Percentiles rank a stretch among this genome's conserved stretches.
Conservation (phyloP, 192 early-diverging fungal genomes). For the Coemansia sp. region DNA sequence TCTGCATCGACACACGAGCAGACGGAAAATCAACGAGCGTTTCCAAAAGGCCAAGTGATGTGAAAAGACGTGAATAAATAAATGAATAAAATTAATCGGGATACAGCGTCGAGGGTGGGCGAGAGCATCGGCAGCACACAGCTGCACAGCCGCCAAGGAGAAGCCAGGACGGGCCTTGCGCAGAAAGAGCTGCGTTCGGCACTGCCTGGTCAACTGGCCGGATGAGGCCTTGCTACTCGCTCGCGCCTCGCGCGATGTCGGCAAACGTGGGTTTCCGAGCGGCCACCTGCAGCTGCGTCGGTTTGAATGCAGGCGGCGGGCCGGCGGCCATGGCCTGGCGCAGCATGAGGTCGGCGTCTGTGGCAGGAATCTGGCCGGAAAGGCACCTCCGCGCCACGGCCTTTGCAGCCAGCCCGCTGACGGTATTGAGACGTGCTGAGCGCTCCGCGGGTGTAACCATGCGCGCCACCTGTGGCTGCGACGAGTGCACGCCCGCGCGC, state of each 20-base stretch:
- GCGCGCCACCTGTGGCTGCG: constrained; percentile 11
- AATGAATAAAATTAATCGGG: not conserved
- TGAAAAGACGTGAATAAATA: not conserved
- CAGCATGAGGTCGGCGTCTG: constrained; percentile 28
- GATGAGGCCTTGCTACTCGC: constrained; percentile 16
- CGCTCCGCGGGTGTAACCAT: constrained; percentile 46
- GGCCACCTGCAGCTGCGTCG: not conserved
- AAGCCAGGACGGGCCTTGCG: too few species aligned
- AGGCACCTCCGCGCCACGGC: constrained; percentile 48
- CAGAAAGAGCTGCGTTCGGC: too few species aligned
- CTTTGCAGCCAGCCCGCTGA: constrained; percentile 48
- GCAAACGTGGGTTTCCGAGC: constrained; percentile 21
- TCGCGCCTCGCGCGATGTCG: constrained; percentile 30
- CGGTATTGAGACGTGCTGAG: constrained; percentile 35
- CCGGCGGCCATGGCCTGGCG: constrained; percentile 8
- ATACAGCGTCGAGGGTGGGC: not conserved
- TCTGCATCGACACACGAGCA: too few species aligned
- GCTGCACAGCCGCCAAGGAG: too few species aligned
- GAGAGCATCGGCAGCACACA: too few species aligned
- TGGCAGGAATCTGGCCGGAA: constrained; percentile 37
- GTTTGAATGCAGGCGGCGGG: not conserved
- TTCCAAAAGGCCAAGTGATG: too few species aligned
- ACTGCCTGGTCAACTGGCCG: too few species aligned
- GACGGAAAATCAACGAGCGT: too few species aligned
- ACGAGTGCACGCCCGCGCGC: too few species aligned